These are phyloP conservation scores for Phragmites australis DNA, from an alignment of 176 grass and related monocot species.

Conservation along the genomic window DNA sequence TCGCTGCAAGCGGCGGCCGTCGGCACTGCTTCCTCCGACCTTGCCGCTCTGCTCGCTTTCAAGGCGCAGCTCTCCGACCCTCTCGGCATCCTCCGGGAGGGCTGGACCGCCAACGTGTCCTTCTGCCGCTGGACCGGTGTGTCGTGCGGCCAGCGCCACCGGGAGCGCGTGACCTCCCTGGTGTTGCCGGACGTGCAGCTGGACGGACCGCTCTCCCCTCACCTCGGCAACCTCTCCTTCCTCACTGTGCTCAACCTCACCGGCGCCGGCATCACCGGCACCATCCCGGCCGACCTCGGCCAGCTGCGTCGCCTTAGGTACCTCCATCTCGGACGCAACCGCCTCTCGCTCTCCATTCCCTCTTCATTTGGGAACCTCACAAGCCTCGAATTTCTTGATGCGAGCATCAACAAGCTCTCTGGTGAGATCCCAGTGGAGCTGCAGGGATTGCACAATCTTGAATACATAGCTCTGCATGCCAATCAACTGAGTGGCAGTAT, in stretches of 20 bases:
- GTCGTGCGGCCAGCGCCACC: not conserved
- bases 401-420: no score
- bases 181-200: not conserved
- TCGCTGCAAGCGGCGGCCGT: no score
- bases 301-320: not conserved
- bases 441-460: no score
- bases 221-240: constrained; percentile 14
- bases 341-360: no score
- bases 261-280: not conserved
- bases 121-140: not conserved
- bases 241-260: constrained; percentile 1
- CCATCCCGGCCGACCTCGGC: not conserved
- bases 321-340: no score
- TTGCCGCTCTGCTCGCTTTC: not conserved
- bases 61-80: constrained; percentile 1
- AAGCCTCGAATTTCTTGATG: no score
- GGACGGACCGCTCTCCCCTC: not conserved
- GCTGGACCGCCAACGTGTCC: not conserved
- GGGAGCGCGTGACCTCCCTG: not conserved
- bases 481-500: not conserved
- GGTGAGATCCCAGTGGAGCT: no score
- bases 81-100: not conserved
- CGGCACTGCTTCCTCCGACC: no score
- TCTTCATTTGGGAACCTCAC: no score
- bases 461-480: not conserved